A percentile compares a stretch with the other conserved stretches of the same genome.
phyloP scores from a whole-genome alignment of 805 yeast genomes.

The Yamadazyma takamatsuzukensis region DNA sequence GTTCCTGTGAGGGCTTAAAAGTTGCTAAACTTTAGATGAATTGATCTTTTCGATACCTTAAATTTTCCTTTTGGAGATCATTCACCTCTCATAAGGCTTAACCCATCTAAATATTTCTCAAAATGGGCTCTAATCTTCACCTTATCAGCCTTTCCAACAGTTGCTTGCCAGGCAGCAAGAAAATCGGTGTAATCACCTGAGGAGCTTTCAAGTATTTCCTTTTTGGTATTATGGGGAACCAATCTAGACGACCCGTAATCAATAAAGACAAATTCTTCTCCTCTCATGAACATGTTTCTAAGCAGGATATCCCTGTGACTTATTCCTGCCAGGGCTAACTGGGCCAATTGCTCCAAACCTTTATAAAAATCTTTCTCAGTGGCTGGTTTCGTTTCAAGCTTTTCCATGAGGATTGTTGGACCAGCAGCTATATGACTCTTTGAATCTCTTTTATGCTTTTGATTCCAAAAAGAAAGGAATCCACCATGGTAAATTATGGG shows the following conservation, averaged over 20 bases:
- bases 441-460: neutral
- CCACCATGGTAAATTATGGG: neutral
- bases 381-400: neutral
- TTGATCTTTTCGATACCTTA: too few species aligned
- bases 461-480: neutral
- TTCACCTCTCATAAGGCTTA: too few species aligned
- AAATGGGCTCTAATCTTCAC: too few species aligned
- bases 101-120: too few species aligned
- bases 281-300: neutral
- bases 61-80: too few species aligned
- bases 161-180: too few species aligned
- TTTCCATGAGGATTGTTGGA: neutral
- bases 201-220: too few species aligned
- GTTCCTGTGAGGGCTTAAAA: too few species aligned
- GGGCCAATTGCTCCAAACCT: neutral
- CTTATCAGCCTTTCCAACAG: too few species aligned
- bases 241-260: slow-evolving; percentile 1
- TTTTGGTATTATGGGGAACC: too few species aligned
- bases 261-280: neutral
- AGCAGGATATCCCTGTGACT: neutral
- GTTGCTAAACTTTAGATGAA: too few species aligned
- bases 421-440: neutral
- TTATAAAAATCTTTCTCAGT: neutral
- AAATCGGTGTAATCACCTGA: too few species aligned
- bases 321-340: neutral